Evolutionary conservation across 1,284 basidiomycete genomes (phyloP).

Genomic region (Trametes hirsuta): DNA sequence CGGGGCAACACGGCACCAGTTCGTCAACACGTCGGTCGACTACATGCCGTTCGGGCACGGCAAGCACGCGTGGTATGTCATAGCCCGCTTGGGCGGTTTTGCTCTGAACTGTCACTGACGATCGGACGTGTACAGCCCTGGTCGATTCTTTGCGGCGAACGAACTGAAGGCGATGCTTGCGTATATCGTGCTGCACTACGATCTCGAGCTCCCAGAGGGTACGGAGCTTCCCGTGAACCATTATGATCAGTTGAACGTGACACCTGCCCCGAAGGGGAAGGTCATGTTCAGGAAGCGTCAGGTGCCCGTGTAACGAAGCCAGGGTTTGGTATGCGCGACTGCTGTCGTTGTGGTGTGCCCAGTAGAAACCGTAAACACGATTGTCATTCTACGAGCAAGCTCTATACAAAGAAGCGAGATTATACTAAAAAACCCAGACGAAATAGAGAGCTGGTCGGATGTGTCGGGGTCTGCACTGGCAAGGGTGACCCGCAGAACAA

Average conservation of each 20-base stretch:
- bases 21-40: slow-evolving; percentile 39
- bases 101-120: slow-evolving; percentile 37
- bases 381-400: no score
- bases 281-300: slow-evolving; percentile 15
- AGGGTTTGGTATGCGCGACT: no score
- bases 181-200: slow-evolving; percentile 47
- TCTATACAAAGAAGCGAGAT: no score
- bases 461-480: no score
- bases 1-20: slow-evolving; percentile 29
- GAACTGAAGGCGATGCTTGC: slow-evolving; percentile 50
- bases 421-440: no score
- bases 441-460: no score
- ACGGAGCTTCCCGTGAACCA: slow-evolving; percentile 27
- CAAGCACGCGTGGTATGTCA: slow-evolving; percentile 4
- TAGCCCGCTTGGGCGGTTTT: slow-evolving; percentile 9
- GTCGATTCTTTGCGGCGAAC: slow-evolving; percentile 49
- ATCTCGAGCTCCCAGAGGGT: slow-evolving; percentile 44
- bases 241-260: background rate
- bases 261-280: slow-evolving; percentile 1
- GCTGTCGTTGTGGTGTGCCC: no score
- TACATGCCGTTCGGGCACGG: slow-evolving; percentile 41
- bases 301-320: background rate
- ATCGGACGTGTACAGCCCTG: slow-evolving; percentile 35
- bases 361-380: no score
- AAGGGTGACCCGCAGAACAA: no score